phyloP scores from a whole-genome alignment of 2,329 filamentous ascomycete species.

The Colletotrichum cuscutae region DNA sequence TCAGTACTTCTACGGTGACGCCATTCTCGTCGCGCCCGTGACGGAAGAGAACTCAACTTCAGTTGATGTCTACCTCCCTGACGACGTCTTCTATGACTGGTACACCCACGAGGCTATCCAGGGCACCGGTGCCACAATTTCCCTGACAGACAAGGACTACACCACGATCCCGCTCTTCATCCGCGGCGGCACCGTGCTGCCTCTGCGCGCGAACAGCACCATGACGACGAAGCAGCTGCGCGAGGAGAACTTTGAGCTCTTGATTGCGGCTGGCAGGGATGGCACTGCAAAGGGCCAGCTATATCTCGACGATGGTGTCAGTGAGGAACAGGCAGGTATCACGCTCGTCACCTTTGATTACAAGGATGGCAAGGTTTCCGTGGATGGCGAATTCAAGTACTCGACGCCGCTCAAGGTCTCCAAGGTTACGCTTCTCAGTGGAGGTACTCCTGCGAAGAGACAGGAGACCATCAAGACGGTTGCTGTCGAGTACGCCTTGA shows the following conservation, averaged over 20 bases:
- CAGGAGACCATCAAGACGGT: constrained; percentile 32
- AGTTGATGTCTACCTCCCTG: constrained; percentile 60
- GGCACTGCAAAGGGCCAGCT: constrained; percentile 74
- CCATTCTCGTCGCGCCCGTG: constrained; percentile 60
- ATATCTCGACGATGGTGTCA: constrained; percentile 82
- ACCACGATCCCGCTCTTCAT: constrained; percentile 74
- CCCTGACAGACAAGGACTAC: constrained; percentile 47
- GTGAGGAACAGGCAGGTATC: constrained; percentile 66
- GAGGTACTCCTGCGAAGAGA: constrained; percentile 18
- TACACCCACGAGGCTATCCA: constrained; percentile 54
- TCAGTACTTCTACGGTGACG: constrained; percentile 62
- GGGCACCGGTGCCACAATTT: constrained; percentile 22
- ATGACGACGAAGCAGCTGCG: constrained; percentile 74
- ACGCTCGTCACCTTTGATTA: constrained; percentile 71
- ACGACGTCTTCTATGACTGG: constrained; percentile 63
- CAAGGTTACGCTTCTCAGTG: constrained; percentile 59
- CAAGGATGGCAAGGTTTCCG: constrained; percentile 58
- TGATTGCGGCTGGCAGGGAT: constrained; percentile 72
- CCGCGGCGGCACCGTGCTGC: constrained; percentile 73
- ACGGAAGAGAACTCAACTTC: constrained; percentile 54
- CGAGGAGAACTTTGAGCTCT: constrained; percentile 74
- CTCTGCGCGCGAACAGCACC: constrained; percentile 63
- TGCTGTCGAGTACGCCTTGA: constrained; percentile 38
- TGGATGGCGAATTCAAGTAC: constrained; percentile 66
- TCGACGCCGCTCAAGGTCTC: constrained; percentile 53